Base-by-base conservation (phyloP, 495 filamentous ascomycete genomes). In the Extremus antarcticus region DNA sequence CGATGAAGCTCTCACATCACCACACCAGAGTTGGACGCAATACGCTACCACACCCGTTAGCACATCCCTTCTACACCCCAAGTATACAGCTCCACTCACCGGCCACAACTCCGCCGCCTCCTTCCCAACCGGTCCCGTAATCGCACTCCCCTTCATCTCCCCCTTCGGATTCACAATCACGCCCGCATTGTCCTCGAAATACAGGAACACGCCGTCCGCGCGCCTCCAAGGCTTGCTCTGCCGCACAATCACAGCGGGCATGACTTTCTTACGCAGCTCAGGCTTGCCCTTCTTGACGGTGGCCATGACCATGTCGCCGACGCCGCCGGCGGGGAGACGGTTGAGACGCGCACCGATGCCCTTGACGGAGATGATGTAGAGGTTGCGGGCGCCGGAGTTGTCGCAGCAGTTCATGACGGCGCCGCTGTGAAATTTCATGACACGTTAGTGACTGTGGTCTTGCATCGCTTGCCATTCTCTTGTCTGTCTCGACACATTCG, bases 231-330 rank as follows among this genome's bases (percentile, higher is more conserved):
- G 92, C 84, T 99, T 99, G 76, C 84, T 86, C 81, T 98, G 91
- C 71, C 92, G 82, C 70, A 96, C 90, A 66, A 98, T 87, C 66
- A 98, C 91, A 63, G 90, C 91, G 59, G 91, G 92, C 90, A 96
- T 95, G 75, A 98, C 91, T 84, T 98, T 98, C 86, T 98, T 98
- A 71, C 91, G 80, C 67, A 98, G 78, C 77, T 98, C 91, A 48
- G 92, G 91, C 87, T 98, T 98, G 72, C 91, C 90, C 87, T 99
- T 99, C 87, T 99, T 97, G 76, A 99, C 94, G 60, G 94, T 97
- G 57, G 91, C 90, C 94, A 98, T 98, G 66, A 98, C 94, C 92
- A 98, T 97, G 78, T 98, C 92, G 65, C 90, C 91, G 66, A 97
- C 94, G 81, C 92, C 92, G 50, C 85, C 92, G 66, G 94, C 94